Base-by-base conservation (phyloP, 1,284 basidiomycete species). In the Leccinum pseudoinsigne region DNA sequence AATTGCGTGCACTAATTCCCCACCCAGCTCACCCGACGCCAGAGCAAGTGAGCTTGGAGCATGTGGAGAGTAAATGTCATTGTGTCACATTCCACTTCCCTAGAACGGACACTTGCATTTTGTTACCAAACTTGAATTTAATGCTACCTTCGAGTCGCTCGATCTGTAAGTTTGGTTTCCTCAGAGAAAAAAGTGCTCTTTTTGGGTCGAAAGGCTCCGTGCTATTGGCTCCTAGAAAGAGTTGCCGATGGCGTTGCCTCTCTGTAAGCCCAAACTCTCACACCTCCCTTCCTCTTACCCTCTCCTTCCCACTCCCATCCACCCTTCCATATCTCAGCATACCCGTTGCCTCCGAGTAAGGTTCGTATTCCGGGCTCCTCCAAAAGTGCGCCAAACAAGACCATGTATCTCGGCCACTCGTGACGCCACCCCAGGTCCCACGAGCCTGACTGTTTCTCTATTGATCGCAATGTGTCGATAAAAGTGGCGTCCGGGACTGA, bases 261-360 rank as follows among this genome's bases (percentile, higher is more conserved):
- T n/a, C 9, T 26, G 31, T 76, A 66, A 12, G 67, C 80, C 86
- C 89, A 88, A 23, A 95, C 86, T 50, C 84, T 80, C 31, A 98
- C 87, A 1, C 89, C 90, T 5, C 94, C 96, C 64, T 85, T 86
- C 64, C 95, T 81, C 62, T 86, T 80, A 7, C 57, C 74, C 65
- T 98, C 95, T 60, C 93, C 95, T 75, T 97, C 95, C 81, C 89
- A 93, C 21, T 87, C 84, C 68, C 90, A 86, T 68, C 90, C 90
- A 11, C 78, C 80, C 36, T 79, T 78, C 86, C 85, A 88, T 1
- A 86, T 81, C 71, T 91, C 85, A 16, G 61, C 60, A 70, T 97
- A 98, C 1, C 91, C 91, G 55, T 83, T 80, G 18, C 71, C 69
- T 38, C 73, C 68, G 54, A 98, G 75, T 18, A 89, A 60, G 5